Evolutionary conservation across 345 rosid genomes (phyloP), one percentile per base, ranked within the genome.

Genomic region (Corchorus olitorius): DNA sequence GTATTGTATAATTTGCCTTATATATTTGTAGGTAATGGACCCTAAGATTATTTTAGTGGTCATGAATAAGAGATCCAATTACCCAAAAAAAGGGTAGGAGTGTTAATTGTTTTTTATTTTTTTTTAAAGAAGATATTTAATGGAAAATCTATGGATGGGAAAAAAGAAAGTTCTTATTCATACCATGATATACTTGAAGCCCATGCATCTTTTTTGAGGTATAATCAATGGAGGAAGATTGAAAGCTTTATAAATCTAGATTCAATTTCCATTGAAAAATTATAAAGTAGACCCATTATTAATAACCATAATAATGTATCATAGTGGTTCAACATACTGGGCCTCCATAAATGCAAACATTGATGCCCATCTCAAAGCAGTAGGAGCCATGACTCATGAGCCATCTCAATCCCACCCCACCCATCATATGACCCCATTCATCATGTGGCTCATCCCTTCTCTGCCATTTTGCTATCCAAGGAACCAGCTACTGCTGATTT

Each of bases 291-390:
- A 66, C 74, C 75, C 65, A 52, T 19, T 37, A 55, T 19, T 37
- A 39, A 55, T 27, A 61, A 16, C 35, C 11, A 77, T 63, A 2
- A 20, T 65, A 41, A n/a, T n/a, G n/a, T 17, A 50, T 49, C 7
- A 50, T 33, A 41, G n/a, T 63, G 66, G 69, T 65, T 20, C 65
- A 52, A 37, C 48, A 33, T 22, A 72, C 46, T 43, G 71, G 68
- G 75, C 78, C 74, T 73, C 19, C 73, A 71, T 78, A 45, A 77
- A 71, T 75, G 72, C 65, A 52, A 27, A 27, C 60, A 76, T 52
- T 70, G 73, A 55, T 71, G 76, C 70, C 71, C 78, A 81, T 66
- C 64, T n/a, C 13, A 58, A 58, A 70, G 70, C 65, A 39, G 43
- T 6, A 39, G 43, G 27, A 27, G 27, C 27, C 27, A 27, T 27